phyloP scores from a whole-genome alignment of 73 alveolate genomes.

The Breviolum minutum region DNA sequence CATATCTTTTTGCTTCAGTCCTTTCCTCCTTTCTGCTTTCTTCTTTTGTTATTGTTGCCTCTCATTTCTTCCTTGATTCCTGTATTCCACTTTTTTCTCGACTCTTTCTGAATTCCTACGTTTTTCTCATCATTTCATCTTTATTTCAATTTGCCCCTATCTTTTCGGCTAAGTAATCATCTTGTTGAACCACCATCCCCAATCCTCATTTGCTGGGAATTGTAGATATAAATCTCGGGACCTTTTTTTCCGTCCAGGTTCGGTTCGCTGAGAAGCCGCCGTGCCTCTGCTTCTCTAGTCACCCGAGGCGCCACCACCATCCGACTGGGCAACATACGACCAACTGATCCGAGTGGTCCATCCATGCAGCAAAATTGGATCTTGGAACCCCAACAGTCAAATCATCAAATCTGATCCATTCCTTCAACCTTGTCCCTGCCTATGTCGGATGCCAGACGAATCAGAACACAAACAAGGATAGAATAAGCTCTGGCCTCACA shows the following conservation, averaged over 20 bases:
- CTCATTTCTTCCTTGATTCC: too few species aligned
- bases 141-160: too few species aligned
- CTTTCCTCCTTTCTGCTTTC: too few species aligned
- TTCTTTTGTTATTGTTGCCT: too few species aligned
- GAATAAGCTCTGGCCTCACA: constrained; percentile 46
- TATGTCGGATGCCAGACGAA: background rate
- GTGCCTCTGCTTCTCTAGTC: constrained; percentile 24
- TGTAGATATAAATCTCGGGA: background rate
- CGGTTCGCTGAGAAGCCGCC: constrained; percentile 39
- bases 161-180: too few species aligned
- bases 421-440: background rate
- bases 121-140: too few species aligned
- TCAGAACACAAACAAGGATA: constrained; percentile 68
- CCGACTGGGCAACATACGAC: background rate
- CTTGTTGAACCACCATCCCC: too few species aligned
- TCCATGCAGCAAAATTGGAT: background rate
- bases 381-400: background rate
- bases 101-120: too few species aligned
- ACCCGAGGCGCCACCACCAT: constrained; percentile 29
- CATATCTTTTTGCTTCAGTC: too few species aligned
- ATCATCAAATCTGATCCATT: background rate
- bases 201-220: too few species aligned
- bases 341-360: background rate
- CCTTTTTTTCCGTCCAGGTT: background rate
- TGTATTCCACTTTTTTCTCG: too few species aligned